phyloP scores from a whole-genome alignment of 495 filamentous ascomycete species.

The Xanthoparmelia taractica region DNA sequence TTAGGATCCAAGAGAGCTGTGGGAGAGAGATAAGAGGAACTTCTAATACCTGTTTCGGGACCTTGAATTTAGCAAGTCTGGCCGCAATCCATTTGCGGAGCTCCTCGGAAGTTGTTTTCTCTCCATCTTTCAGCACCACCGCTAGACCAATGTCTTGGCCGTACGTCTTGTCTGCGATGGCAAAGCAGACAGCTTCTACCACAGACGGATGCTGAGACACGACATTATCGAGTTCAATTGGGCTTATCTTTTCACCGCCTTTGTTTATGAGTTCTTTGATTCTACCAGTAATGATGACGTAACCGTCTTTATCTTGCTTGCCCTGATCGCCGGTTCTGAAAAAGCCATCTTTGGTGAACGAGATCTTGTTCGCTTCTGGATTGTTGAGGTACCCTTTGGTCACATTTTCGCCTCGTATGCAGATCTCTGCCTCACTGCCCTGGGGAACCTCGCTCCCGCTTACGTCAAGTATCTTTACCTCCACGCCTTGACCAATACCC shows the following conservation, averaged over 20 bases:
- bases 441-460: slow-evolving; percentile 53
- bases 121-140: slow-evolving; percentile 60
- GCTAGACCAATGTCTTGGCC: slow-evolving; percentile 76
- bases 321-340: slow-evolving; percentile 85
- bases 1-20: background rate
- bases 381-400: slow-evolving; percentile 81
- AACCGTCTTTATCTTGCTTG: slow-evolving; percentile 62
- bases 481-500: slow-evolving; percentile 71
- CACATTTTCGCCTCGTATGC: slow-evolving; percentile 69
- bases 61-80: slow-evolving; percentile 70
- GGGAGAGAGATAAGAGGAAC: slow-evolving; percentile 2
- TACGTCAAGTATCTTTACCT: slow-evolving; percentile 65
- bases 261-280: slow-evolving; percentile 85
- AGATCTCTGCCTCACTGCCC: slow-evolving; percentile 68
- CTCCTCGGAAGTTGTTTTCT: slow-evolving; percentile 45
- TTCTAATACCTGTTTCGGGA: slow-evolving; percentile 64
- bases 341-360: slow-evolving; percentile 62
- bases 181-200: slow-evolving; percentile 72
- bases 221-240: slow-evolving; percentile 77
- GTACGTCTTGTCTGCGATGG: slow-evolving; percentile 51
- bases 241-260: slow-evolving; percentile 75
- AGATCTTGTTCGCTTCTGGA: slow-evolving; percentile 56
- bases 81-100: slow-evolving; percentile 59
- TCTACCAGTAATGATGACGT: slow-evolving; percentile 67
- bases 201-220: slow-evolving; percentile 60